phyloP scores from a whole-genome alignment of 257 asterid genomes.

The Ilex aquifolium region DNA sequence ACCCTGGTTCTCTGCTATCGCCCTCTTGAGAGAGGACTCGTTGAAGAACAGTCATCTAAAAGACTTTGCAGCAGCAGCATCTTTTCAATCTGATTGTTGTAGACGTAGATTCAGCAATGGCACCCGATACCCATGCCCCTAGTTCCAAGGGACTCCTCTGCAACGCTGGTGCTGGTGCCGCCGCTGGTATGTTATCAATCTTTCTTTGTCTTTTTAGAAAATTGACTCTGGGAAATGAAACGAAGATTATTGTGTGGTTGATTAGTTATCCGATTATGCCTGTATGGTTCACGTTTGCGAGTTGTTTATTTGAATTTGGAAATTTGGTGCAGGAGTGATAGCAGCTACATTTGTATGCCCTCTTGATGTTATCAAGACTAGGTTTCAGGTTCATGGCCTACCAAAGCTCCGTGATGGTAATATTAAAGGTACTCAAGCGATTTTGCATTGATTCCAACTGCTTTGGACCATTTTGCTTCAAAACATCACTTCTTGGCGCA shows the following conservation, averaged over 20 bases:
- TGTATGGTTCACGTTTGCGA: neutral
- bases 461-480: neutral
- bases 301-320: slow-evolving; percentile 9
- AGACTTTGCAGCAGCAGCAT: slow-evolving; percentile 11
- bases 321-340: slow-evolving; percentile 67
- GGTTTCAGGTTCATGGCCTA: slow-evolving; percentile 90
- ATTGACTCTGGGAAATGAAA: neutral
- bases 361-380: slow-evolving; percentile 94
- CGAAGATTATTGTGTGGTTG: neutral
- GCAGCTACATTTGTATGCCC: slow-evolving; percentile 98
- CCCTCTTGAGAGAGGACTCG: slow-evolving; percentile 79
- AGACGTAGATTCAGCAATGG: slow-evolving; percentile 35
- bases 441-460: neutral
- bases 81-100: slow-evolving; percentile 19
- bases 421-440: slow-evolving; percentile 45
- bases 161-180: slow-evolving; percentile 96
- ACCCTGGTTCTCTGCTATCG: slow-evolving; percentile 57
- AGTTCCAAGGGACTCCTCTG: slow-evolving; percentile 65
- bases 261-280: neutral
- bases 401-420: slow-evolving; percentile 58
- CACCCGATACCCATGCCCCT: slow-evolving; percentile 57
- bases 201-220: neutral
- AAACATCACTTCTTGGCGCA: neutral
- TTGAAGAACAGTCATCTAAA: slow-evolving; percentile 35
- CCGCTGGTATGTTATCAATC: slow-evolving; percentile 50